phyloP scores from a whole-genome alignment of 2,329 filamentous ascomycete genomes.

The Myriosclerotinia scirpicola region DNA sequence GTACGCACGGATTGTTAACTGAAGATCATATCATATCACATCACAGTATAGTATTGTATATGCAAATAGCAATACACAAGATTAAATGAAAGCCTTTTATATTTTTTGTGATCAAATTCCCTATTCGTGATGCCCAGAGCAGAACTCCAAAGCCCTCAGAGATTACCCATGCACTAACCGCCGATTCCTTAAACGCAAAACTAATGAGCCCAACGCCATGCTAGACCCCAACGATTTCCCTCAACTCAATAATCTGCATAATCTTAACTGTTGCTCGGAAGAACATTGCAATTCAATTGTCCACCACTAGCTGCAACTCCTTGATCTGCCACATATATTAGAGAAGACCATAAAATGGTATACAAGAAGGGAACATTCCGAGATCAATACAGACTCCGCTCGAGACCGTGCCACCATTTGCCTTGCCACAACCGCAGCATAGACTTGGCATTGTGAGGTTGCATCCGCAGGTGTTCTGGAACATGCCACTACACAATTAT shows the following conservation, averaged over 20 bases:
- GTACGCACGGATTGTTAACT: too few relatives aligned
- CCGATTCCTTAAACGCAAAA: not conserved
- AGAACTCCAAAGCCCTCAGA: not conserved
- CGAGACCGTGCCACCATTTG: conserved; percentile 1
- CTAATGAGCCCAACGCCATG: not conserved
- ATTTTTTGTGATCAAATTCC: not conserved
- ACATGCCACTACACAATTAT: conserved; percentile 14
- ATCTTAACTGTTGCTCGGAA: not conserved
- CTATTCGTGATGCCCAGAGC: not conserved
- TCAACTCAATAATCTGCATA: not conserved
- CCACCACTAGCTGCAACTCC: conserved; percentile 8
- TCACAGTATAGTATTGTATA: too few relatives aligned
- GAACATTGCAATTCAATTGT: conserved; percentile 15
- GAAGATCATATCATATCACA: too few relatives aligned
- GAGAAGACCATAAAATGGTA: not conserved
- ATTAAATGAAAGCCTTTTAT: too few relatives aligned
- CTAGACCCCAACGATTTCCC: too few relatives aligned
- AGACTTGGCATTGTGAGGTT: conserved; percentile 10
- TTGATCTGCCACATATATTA: not conserved
- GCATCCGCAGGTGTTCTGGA: conserved; percentile 19
- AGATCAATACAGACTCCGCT: conserved; percentile 16
- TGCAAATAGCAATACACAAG: too few relatives aligned
- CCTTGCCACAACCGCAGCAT: conserved; percentile 4
- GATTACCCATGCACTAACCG: too few relatives aligned
- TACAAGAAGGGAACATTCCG: not conserved